Evolutionary conservation across 2,329 filamentous ascomycete genomes (phyloP), one percentile per base, ranked within the genome.

Genomic region (Curvularia spicifera): DNA sequence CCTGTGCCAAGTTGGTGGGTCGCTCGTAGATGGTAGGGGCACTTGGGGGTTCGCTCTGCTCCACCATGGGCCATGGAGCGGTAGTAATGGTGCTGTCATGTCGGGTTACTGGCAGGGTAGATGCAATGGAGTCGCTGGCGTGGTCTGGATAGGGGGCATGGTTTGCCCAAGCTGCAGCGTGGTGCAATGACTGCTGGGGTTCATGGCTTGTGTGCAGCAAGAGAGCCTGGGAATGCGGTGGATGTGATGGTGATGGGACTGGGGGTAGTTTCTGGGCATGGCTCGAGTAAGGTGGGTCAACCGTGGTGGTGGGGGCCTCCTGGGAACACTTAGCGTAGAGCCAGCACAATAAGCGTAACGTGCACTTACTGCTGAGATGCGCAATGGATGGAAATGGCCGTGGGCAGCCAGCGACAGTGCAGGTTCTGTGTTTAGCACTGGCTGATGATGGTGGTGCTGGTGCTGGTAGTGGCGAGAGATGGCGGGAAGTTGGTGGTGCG

Each of bases 201-300:
- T 35, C 55, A 39, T 63, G 50, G 47, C 60, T 60, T 29, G 57
- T 29, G 46, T 63, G 61, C 49, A 67, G 50, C 28, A 64, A 57
- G 39, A 64, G 56, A 37, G 61, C 52, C 52, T 60, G 60, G 26
- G 56, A 40, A 37, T 59, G 63, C 47, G 67, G 45, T 46, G 67
- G 45, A 54, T 70, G 68, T 24, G 69, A 53, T 28, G 63, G 59
- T 40, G 60, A 67, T 35, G 70, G 58, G 35, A 71, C 58, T 26
- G 70, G 58, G 18, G 65, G 70, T 33, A 61, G 59, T 46, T 57
- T 65, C 31, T 61, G 64, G 33, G 58, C 58, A 56, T 66, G 62
- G 51, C 61, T 62, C 47, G 65, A 50, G 50, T 67, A 71, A 48
- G 66, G 64, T 61, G 70, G 65, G 58, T 69, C 64, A 61, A 44